Base-by-base conservation (phyloP, 2,329 filamentous ascomycete genomes). In the Trichoderma arundinaceum region DNA sequence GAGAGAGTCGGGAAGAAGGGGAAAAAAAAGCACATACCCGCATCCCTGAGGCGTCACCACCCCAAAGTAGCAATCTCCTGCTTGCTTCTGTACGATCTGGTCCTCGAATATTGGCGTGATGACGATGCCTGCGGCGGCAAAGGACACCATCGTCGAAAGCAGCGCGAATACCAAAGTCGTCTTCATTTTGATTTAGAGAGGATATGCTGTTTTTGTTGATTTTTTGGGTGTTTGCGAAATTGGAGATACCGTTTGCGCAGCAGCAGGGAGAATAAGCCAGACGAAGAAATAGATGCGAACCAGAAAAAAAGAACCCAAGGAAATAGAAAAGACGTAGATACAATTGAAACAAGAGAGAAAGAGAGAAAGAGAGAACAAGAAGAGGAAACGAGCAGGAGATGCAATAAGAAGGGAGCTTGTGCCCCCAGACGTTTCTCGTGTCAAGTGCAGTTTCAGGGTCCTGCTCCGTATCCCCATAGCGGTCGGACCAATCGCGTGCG, bases 11-110 rank as follows among this genome's bases (percentile, higher is more conserved):
- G 19, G 33, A 35, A 15, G 41, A 28, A 49, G 6, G 33, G 15
- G 7, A 19, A 15, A 22, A 49, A 39, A 6, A 15, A 33, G 15
- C 38, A 79, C 84, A 69, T 72, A 87, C 85, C 78, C 85, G 82
- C 85, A 88, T 39, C 85, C 85, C 62, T 80, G 76, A 4, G 85
- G 84, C 38, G 85, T 87, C 5, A 81, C 79, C 17, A 84, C 83
- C 39, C 85, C 85, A 70, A 82, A 85, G 70, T 81, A 83, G 72
- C 85, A 88, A 72, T 88, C 85, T 33, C 80, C 82, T 2, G 71
- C 41, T 17, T 73, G 70, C 70, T 79, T 82, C 33, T 77, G 71
- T n/a, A 87, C 81, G 39, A 87, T 77, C 73, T 86, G 84, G 68
- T 86, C 76, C 22, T 73, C 66, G 48, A 74, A 76, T 69, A 87